Evolutionary conservation across 1,284 basidiomycete genomes (phyloP), one percentile per base, ranked within the genome.

Genomic region (Moesziomyces sp.): DNA sequence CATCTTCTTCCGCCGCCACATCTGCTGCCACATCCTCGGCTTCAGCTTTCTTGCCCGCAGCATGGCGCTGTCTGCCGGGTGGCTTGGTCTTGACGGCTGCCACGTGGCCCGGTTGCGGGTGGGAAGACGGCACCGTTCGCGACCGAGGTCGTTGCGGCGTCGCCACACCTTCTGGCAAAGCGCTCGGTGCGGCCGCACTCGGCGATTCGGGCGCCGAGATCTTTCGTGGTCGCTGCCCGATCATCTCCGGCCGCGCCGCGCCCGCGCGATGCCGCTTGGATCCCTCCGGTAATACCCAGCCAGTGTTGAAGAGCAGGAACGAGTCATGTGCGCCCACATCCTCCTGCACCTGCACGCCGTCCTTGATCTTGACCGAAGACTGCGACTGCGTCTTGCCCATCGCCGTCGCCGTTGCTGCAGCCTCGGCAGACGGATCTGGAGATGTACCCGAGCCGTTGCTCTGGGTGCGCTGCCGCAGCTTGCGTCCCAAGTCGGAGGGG

Each of bases 201-300:
- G 69, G 69, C 47, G 69, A 72, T 26, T 73, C 70, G n/a, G 71
- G 71, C 5, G 71, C 71, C 34, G 71, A 74, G 34, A 63, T 54
- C 58, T 74, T 74, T 23, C 71, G 58, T 24, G 71, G 66, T 14
- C 66, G 47, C 56, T 69, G 62, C 6, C 58, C 71, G 21, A 64
- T 60, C 60, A 65, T 59, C 42, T 65, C 62, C 7, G 65, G 65
- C 49, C 58, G 46, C 9, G 62, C 59, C 34, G 60, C 53, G 1
- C 44, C 45, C 9, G 34, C 57, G 14, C 71, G 58, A 44, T 74
- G 56, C 26, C 71, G 71, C 52, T 74, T 74, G 23, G 71, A 55
- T 4, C 91, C 92, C 10, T 89, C 86, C 10, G 93, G 92, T 18
- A 96, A 85, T 18, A 96, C 93, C 94, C 94, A 97, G 2, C 94